Evolutionary conservation across 1,139 yeast species (phyloP), one percentile per base, ranked within the genome.

Genomic region (Protomyces arabidopsidicola): DNA sequence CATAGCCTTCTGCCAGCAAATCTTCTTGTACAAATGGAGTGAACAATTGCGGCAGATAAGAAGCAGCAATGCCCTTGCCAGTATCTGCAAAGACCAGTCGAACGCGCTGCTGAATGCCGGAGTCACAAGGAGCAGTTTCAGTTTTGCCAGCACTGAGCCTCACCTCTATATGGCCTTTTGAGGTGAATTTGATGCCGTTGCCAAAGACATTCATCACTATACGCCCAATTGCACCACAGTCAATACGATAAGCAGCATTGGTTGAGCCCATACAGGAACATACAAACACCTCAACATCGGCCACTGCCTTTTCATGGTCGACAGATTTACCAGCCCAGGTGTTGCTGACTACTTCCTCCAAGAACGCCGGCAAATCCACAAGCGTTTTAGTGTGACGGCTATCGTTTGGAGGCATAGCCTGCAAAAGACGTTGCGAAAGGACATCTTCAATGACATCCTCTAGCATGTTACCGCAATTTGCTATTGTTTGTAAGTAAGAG

Each of bases 111-210:
- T 42, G 51, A 22, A 48, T 20, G 10, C 34, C 8, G 16, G 53
- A 14, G 8, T 18, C 27, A 22, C 22, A 27, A 35, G 38, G 14
- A 10, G 38, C 9, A 35, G 38, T 10, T 14, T 35, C 14, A 10
- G 14, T 35, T 10, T 35, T 14, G 38, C 38, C 38, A 18, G 56
- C 54, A 22, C 39, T 16, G 35, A 50, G 55, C 45, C 22, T n/a
- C 18, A 60, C 16, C 60, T 75, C 77, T 3, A 83, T 78, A 65
- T 79, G 88, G 58, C 96, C 96, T 66, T 82, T 79, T 69, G 85
- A 87, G 4, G 96, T 88, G 72, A 89, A 88, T 74, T 88, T 88
- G 68, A 88, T 88, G 42, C 96, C 96, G 72, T 88, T 88, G 66
- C 96, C 96, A 4, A 91, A 91, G 71, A 88, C 78, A 72, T 88